Evolutionary conservation across 108 stramenopile species (phyloP), one percentile per base, ranked within the genome.

Genomic region (Fragilariopsis cylindrus): DNA sequence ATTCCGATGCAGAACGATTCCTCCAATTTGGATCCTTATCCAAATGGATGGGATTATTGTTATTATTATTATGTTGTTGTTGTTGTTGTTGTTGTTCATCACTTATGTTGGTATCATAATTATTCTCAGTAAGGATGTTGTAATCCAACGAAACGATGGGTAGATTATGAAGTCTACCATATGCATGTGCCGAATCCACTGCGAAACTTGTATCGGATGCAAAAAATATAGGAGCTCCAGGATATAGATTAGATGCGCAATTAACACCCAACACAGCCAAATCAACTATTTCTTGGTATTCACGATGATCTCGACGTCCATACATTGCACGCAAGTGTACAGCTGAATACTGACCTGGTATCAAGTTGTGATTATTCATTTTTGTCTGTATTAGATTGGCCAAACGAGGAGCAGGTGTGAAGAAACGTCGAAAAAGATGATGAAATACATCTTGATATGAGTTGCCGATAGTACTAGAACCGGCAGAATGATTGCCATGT

Each of bases 301-400:
- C 69, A 16, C 77, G 77, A 48, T 63, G 63, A 9, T 15, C 7
- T 49, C 81, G 75, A 18, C 65, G 45, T 40, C 73, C 82, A 55
- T 80, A 84, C 50, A 73, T 4, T 19, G 53, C 75, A 3, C 82
- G 75, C 53, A 80, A 43, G 49, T 84, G 82, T 6, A 64, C 82
- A 19, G 79, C 79, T 12, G 74, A 44, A 53, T 84, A 84, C 41
- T 70, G n/a, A 39, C 82, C 82, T 7, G 79, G 71, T 40, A 67
- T 46, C 30, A 84, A 62, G 7, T 57, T 63, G n/a, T 71, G 64
- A 39, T 46, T 41, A 0, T 72, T 45, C 71, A 72, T 62, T 57
- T 69, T 72, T 12, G 71, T 5, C 6, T 76, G 50, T 40, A 84
- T 69, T 13, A 16, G 44, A 3, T 47, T 48, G 40, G 50, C 53